Evolutionary conservation across 2,329 filamentous ascomycete genomes (phyloP).

Genomic region (Capronia coronata): DNA sequence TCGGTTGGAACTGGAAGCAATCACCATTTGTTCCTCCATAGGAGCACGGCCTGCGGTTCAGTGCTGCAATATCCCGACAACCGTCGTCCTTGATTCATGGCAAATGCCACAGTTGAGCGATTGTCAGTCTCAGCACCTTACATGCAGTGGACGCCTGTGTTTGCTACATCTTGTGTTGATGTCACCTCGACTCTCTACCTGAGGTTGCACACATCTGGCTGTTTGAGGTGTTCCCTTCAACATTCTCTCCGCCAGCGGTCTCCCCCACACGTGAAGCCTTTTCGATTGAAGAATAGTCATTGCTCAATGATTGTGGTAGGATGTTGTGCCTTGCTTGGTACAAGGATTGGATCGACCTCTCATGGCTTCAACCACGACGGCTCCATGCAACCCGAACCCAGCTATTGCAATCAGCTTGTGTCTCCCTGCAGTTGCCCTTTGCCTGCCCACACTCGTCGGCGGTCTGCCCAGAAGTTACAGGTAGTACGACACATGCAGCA

Average conservation of each 20-base stretch:
- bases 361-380: background rate
- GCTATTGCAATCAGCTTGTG: background rate
- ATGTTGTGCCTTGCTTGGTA: background rate
- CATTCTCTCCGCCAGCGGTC: too few species aligned
- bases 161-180: background rate
- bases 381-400: background rate
- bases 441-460: too few species aligned
- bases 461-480: background rate
- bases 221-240: background rate
- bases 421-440: background rate
- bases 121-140: too few species aligned
- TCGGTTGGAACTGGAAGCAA: background rate
- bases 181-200: background rate
- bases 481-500: background rate
- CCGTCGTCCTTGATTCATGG: too few species aligned
- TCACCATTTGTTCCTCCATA: background rate
- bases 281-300: background rate
- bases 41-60: background rate
- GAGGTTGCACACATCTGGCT: background rate
- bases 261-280: background rate
- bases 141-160: background rate
- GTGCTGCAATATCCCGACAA: background rate
- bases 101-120: too few species aligned
- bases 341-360: background rate
- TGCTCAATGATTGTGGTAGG: background rate